Evolutionary conservation across 176 grass and related monocot species (phyloP).

Genomic region (Aegilops speltoides): DNA sequence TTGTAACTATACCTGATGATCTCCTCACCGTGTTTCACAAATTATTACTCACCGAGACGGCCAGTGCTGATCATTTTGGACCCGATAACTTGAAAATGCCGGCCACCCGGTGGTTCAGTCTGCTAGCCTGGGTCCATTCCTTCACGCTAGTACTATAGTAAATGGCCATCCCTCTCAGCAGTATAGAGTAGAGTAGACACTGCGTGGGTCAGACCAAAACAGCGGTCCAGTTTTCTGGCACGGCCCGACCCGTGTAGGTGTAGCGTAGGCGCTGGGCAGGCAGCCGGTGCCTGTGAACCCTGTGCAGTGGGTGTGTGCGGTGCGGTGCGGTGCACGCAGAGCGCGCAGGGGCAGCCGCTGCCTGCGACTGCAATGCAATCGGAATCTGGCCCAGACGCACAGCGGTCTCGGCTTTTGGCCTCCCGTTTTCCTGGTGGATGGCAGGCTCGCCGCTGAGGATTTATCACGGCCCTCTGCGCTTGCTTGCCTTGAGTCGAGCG

Average conservation of each 20-base stretch:
- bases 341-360: not conserved
- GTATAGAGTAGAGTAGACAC: not conserved
- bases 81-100: not conserved
- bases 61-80: not conserved
- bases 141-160: no score
- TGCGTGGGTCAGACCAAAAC: not conserved
- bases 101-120: no score
- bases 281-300: not conserved
- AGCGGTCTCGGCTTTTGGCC: not conserved
- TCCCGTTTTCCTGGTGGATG: not conserved
- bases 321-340: not conserved
- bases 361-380: slow-evolving; percentile 10
- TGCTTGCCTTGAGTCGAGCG: not conserved
- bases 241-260: not conserved
- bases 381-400: not conserved
- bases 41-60: not conserved
- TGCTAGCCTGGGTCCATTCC: no score
- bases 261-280: not conserved
- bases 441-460: not conserved
- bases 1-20: not conserved
- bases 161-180: no score
- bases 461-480: not conserved
- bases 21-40: not conserved
- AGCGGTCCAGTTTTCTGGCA: not conserved
- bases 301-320: not conserved